Evolutionary conservation across 2,329 filamentous ascomycete species (phyloP).

Genomic region (Cordyceps fumosorosea): DNA sequence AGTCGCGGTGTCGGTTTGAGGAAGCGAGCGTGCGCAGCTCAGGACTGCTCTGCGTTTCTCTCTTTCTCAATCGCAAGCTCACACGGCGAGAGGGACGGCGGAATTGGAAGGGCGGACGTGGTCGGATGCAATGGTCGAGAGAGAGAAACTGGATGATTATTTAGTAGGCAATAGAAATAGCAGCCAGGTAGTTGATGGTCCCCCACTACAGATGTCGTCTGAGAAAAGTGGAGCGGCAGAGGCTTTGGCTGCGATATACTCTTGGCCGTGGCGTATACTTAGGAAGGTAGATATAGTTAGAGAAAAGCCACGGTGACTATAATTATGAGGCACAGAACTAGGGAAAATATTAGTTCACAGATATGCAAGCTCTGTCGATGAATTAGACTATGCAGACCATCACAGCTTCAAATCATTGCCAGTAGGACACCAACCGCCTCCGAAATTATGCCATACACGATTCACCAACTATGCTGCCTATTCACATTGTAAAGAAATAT

Average conservation of each 20-base stretch:
- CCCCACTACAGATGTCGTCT: neutral
- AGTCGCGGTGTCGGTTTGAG: neutral
- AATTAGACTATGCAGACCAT: neutral
- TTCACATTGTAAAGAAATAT: too few species aligned
- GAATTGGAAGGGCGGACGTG: neutral
- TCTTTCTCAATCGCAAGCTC: neutral
- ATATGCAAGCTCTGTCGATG: too few species aligned
- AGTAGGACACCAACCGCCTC: neutral
- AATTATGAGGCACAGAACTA: neutral
- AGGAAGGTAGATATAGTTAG: neutral
- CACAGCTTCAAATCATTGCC: neutral
- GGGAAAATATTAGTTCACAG: neutral
- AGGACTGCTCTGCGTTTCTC: neutral
- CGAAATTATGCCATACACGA: too few species aligned
- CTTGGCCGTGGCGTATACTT: neutral
- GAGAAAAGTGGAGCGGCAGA: conserved; percentile 53
- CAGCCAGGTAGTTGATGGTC: neutral
- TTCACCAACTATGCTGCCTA: too few species aligned
- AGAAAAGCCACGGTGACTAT: neutral
- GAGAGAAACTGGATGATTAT: neutral
- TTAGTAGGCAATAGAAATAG: too few species aligned
- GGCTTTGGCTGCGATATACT: too few species aligned
- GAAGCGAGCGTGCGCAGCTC: neutral
- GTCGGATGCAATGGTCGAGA: neutral
- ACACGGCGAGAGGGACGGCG: neutral